These are phyloP conservation scores for Phialophora macrospora DNA, from an alignment of 2,329 filamentous ascomycete genomes.

Conservation along the genomic window DNA sequence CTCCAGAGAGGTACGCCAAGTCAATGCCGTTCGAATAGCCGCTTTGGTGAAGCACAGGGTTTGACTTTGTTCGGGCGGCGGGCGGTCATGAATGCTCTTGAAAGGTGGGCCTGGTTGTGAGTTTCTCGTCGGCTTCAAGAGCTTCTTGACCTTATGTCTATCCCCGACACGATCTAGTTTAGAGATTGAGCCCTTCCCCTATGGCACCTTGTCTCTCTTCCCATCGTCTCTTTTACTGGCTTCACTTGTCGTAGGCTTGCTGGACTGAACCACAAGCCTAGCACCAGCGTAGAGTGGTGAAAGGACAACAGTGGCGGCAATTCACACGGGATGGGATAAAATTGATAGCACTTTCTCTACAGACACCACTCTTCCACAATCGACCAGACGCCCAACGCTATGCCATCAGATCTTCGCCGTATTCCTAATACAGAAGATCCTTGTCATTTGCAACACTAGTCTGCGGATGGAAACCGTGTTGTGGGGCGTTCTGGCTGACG, in stretches of 20 bases:
- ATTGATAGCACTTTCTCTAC: neutral
- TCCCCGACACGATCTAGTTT: no score
- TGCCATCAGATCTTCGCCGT: neutral
- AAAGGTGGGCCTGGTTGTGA: neutral
- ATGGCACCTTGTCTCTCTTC: no score
- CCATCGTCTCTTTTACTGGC: no score
- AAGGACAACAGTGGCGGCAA: no score
- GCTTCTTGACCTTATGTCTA: no score
- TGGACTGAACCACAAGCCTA: no score
- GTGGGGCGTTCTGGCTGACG: constrained; percentile 79
- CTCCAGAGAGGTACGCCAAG: neutral
- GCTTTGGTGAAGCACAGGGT: neutral
- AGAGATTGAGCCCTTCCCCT: no score
- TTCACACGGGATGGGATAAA: no score
- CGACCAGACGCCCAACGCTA: neutral
- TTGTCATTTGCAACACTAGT: constrained; percentile 58
- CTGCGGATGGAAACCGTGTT: constrained; percentile 74
- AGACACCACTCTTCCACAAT: neutral
- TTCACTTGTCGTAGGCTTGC: no score
- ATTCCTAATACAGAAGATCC: constrained; percentile 35
- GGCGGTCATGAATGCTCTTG: neutral
- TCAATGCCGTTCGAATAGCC: neutral
- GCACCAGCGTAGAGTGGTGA: no score
- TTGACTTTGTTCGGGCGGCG: neutral
- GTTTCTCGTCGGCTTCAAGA: no score